phyloP scores from a whole-genome alignment of 805 yeast genomes.

The Barnettozyma vustinii region DNA sequence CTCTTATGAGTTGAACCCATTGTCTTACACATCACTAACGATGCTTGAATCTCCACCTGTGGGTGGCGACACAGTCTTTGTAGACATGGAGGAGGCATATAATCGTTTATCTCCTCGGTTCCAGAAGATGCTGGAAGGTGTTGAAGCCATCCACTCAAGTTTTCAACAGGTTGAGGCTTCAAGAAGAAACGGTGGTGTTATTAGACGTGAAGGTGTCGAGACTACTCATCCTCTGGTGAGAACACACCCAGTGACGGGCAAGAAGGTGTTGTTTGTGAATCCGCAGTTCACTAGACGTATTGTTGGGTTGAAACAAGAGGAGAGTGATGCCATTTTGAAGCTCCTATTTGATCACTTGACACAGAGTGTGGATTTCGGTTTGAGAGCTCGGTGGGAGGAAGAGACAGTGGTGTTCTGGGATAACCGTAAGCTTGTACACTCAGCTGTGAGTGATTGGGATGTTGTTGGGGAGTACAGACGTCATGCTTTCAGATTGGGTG shows the following conservation, averaged over 20 bases:
- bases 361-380: constrained; percentile 32
- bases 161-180: constrained; percentile 41
- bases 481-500: constrained; percentile 8
- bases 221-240: constrained; percentile 49
- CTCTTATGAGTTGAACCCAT: constrained; percentile 51
- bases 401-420: constrained; percentile 24
- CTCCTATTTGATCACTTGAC: constrained; percentile 42
- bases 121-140: constrained; percentile 40
- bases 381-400: constrained; percentile 20
- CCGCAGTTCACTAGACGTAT: constrained; percentile 46
- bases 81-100: constrained; percentile 48
- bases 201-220: constrained; percentile 32
- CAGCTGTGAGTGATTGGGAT: constrained; percentile 49
- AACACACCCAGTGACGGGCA: constrained; percentile 62
- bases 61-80: constrained; percentile 54
- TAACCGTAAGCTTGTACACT: constrained; percentile 37
- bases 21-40: constrained; percentile 50
- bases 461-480: constrained; percentile 6
- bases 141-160: constrained; percentile 38
- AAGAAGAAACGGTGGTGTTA: constrained; percentile 41
- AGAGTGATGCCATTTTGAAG: constrained; percentile 42
- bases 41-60: constrained; percentile 42
- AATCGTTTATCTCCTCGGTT: constrained; percentile 47
- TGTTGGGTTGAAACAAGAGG: constrained; percentile 46
- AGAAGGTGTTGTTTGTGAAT: constrained; percentile 53